These are phyloP conservation scores for Bipolaris zeicola DNA, from an alignment of 2,329 filamentous ascomycete species.

Conservation along the genomic window DNA sequence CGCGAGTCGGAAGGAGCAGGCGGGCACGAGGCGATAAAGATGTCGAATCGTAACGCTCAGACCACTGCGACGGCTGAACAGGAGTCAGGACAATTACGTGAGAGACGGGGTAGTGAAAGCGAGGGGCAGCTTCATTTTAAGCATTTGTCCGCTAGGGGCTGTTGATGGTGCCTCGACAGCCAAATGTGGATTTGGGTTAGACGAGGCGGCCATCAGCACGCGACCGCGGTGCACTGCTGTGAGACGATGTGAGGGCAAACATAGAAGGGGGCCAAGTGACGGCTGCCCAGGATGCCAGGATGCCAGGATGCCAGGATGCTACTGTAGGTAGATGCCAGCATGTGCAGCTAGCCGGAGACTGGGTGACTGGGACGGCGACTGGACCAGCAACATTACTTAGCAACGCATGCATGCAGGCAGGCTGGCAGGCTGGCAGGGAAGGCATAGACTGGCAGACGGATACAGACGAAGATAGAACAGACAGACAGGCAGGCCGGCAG, in stretches of 20 bases:
- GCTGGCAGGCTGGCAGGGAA: background rate
- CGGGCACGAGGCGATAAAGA: conserved; percentile 16
- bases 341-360: conserved; percentile 5
- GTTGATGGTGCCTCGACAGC: conserved; percentile 22
- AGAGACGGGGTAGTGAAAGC: conserved; percentile 20
- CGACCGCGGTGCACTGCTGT: conserved; percentile 30
- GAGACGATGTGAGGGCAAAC: background rate
- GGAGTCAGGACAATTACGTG: conserved; percentile 23
- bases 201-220: conserved; percentile 32
- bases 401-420: background rate
- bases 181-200: conserved; percentile 21
- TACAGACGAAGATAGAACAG: background rate
- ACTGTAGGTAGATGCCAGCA: too few relatives aligned
- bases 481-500: background rate
- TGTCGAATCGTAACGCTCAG: conserved; percentile 17
- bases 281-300: conserved; percentile 1
- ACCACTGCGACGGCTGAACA: conserved; percentile 13
- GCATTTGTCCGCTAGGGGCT: conserved; percentile 32
- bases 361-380: conserved; percentile 12
- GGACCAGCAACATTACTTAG: background rate
- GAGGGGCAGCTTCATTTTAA: conserved; percentile 37
- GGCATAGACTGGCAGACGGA: background rate
- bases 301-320: background rate
- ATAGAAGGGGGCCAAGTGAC: background rate
- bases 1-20: background rate